These are phyloP conservation scores for Austroboletus niveus DNA, from an alignment of 1,284 basidiomycete species.

Conservation along the genomic window DNA sequence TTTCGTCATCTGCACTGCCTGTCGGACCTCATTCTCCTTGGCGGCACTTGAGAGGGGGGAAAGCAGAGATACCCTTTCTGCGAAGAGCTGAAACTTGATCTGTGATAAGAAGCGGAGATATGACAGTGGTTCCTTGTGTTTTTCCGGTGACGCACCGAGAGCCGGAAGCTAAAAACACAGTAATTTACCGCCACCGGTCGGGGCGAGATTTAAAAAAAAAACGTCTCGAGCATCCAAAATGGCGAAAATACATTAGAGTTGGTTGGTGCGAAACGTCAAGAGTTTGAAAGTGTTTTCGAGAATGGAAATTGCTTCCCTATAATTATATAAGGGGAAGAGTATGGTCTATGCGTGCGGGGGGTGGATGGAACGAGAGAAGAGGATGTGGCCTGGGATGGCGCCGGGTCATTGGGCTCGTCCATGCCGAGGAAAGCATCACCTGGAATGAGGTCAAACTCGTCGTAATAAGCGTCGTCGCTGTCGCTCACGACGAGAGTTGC, in stretches of 20 bases:
- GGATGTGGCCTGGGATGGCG: not conserved
- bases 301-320: conserved; percentile 59
- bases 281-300: conserved; percentile 72
- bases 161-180: conserved; percentile 89
- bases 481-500: conserved; percentile 20
- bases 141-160: conserved; percentile 65
- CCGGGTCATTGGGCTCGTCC: not conserved
- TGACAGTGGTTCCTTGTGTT: conserved; percentile 84
- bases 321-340: conserved; percentile 40
- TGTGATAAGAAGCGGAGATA: conserved; percentile 90
- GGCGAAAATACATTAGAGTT: conserved; percentile 84
- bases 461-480: conserved; percentile 32
- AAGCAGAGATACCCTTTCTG: conserved; percentile 61
- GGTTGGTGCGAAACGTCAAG: conserved; percentile 75
- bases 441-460: conserved; percentile 26
- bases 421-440: conserved; percentile 16
- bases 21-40: conserved; percentile 45
- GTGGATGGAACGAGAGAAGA: not conserved
- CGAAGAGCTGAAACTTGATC: conserved; percentile 84
- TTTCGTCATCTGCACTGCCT: conserved; percentile 40
- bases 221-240: conserved; percentile 83
- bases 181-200: conserved; percentile 95
- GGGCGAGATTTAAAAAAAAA: conserved; percentile 82
- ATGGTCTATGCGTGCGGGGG: conserved; percentile 22
- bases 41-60: conserved; percentile 58